Conservation (phyloP, 176 grass and related monocot genomes). For the Aegilops sharonensis region DNA sequence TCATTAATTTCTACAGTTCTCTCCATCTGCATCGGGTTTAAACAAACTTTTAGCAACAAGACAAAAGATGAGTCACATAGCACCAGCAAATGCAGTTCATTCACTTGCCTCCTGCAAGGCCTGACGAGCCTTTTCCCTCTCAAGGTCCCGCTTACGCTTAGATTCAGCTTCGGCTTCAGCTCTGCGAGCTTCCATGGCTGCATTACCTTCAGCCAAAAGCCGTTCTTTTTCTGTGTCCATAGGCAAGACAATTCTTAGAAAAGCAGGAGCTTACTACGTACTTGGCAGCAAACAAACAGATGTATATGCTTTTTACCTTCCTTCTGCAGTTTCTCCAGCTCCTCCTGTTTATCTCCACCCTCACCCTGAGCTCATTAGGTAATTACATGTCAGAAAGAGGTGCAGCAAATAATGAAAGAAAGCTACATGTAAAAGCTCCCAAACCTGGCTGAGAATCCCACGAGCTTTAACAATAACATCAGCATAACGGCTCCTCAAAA, state of each 20-base stretch:
- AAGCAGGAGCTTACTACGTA: not conserved
- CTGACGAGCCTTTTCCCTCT: slow-evolving; percentile 84
- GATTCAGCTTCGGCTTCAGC: slow-evolving; percentile 79
- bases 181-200: slow-evolving; percentile 84
- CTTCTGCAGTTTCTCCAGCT: slow-evolving; percentile 83
- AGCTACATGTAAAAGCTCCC: not conserved
- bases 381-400: not conserved
- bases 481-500: slow-evolving; percentile 77
- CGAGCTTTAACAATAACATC: slow-evolving; percentile 90
- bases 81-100: not conserved
- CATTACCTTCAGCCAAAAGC: slow-evolving; percentile 87
- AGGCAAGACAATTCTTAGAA: not conserved
- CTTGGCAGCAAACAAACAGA: not conserved
- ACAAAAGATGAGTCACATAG: not conserved
- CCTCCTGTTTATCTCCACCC: slow-evolving; percentile 80
- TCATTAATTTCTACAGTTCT: slow-evolving; percentile 90
- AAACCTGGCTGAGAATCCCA: slow-evolving; percentile 76
- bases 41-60: not conserved
- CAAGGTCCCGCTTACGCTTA: slow-evolving; percentile 79
- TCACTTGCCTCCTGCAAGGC: slow-evolving; percentile 75
- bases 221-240: slow-evolving; percentile 69
- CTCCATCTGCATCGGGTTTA: slow-evolving; percentile 62
- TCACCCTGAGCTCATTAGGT: slow-evolving; percentile 58
- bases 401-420: not conserved
- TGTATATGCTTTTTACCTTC: slow-evolving; percentile 60